These are phyloP conservation scores for Gossypium schwendimanii DNA, from an alignment of 441 rosid species.

Conservation along the genomic window DNA sequence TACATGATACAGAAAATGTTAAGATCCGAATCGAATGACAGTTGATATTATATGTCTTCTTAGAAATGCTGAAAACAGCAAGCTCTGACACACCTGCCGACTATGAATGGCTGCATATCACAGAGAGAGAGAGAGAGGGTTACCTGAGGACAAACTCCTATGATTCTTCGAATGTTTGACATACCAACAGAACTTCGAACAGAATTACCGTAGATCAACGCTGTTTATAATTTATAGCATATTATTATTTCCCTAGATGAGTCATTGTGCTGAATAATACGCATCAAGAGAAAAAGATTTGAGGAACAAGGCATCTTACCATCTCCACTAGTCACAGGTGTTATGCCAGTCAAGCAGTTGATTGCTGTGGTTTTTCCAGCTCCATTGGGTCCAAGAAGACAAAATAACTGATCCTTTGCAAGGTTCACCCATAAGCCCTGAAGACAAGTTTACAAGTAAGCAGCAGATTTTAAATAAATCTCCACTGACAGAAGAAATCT, in stretches of 20 bases:
- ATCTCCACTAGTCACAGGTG: conserved; percentile 78
- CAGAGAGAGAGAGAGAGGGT: conserved; percentile 13
- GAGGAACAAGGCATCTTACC: conserved; percentile 38
- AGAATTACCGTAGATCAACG: conserved; percentile 67
- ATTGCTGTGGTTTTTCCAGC: conserved; percentile 94
- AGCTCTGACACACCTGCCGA: not conserved
- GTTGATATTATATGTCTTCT: not conserved
- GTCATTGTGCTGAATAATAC: not conserved
- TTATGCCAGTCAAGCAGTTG: conserved; percentile 82
- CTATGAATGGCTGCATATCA: not conserved
- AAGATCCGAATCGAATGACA: not conserved
- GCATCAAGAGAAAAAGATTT: not conserved
- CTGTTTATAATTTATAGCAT: conserved; percentile 32
- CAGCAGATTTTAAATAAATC: not conserved
- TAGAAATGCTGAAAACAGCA: not conserved
- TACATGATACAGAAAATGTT: not conserved
- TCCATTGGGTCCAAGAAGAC: conserved; percentile 97
- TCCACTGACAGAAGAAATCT: not conserved
- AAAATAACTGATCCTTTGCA: conserved; percentile 75
- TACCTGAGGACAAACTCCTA: conserved; percentile 98
- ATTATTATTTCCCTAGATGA: not conserved
- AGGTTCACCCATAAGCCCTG: conserved; percentile 88
- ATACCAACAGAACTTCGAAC: conserved; percentile 74
- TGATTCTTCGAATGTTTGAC: conserved; percentile 69
- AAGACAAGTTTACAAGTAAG: conserved; percentile 10